phyloP scores from a whole-genome alignment of 495 filamentous ascomycete species.

The Penicillium atrosanguineum region DNA sequence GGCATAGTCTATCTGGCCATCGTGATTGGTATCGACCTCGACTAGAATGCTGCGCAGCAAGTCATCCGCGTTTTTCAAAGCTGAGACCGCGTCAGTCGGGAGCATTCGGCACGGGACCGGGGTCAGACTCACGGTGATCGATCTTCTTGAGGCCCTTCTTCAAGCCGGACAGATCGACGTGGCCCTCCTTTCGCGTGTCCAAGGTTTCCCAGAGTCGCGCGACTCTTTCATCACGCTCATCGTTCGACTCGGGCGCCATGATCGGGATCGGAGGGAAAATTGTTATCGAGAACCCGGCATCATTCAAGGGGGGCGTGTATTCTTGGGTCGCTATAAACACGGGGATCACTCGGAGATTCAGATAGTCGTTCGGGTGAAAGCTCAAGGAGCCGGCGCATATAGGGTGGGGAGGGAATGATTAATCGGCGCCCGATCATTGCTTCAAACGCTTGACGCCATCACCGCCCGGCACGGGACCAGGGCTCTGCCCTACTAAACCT shows the following conservation, averaged over 20 bases:
- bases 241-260: slow-evolving; percentile 60
- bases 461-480: slow-evolving; percentile 34
- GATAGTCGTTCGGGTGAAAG: not conserved
- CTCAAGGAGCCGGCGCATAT: slow-evolving; percentile 1
- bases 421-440: slow-evolving; percentile 43
- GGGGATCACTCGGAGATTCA: not conserved
- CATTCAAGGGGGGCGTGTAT: slow-evolving; percentile 23
- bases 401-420: slow-evolving; percentile 22
- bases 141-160: slow-evolving; percentile 83
- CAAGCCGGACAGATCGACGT: slow-evolving; percentile 77
- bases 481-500: slow-evolving; percentile 38
- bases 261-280: slow-evolving; percentile 36
- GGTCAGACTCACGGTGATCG: slow-evolving; percentile 77
- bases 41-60: slow-evolving; percentile 76
- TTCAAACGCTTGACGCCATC: slow-evolving; percentile 35
- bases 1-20: slow-evolving; percentile 86
- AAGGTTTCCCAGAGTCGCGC: slow-evolving; percentile 77
- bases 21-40: slow-evolving; percentile 78
- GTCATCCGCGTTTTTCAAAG: slow-evolving; percentile 89
- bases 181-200: slow-evolving; percentile 70
- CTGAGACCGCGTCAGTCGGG: slow-evolving; percentile 39
- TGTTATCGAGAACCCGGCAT: slow-evolving; percentile 43
- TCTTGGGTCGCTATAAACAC: slow-evolving; percentile 3
- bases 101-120: slow-evolving; percentile 23
- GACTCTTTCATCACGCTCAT: slow-evolving; percentile 71